phyloP scores from a whole-genome alignment of 2,329 filamentous ascomycete species.

The Alternaria metachromatica region DNA sequence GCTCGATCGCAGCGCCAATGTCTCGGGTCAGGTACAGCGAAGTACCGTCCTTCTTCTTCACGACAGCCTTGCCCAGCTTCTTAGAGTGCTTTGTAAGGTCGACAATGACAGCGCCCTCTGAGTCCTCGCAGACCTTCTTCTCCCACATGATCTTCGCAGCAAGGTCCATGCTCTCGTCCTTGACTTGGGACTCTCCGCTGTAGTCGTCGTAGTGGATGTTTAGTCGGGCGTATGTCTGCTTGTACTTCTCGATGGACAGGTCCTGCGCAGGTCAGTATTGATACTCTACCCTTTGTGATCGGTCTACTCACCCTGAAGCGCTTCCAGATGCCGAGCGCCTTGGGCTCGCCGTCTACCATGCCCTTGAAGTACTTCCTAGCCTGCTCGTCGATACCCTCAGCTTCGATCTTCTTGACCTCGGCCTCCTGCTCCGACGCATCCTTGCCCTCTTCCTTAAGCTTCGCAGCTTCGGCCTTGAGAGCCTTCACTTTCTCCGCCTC shows the following conservation, averaged over 20 bases:
- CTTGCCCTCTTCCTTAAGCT: slow-evolving; percentile 51
- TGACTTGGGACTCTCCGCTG: slow-evolving; percentile 72
- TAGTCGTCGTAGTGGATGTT: slow-evolving; percentile 72
- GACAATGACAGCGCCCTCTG: slow-evolving; percentile 71
- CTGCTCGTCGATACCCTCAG: slow-evolving; percentile 67
- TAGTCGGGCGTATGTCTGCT: slow-evolving; percentile 67
- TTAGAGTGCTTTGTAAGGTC: slow-evolving; percentile 74
- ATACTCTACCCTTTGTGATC: not conserved
- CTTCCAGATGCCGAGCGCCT: slow-evolving; percentile 67
- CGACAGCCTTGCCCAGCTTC: slow-evolving; percentile 70
- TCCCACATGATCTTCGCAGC: slow-evolving; percentile 66
- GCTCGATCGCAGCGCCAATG: slow-evolving; percentile 69
- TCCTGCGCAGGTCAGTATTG: slow-evolving; percentile 46
- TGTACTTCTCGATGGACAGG: slow-evolving; percentile 69
- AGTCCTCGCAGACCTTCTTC: slow-evolving; percentile 67
- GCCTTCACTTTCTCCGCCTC: slow-evolving; percentile 71
- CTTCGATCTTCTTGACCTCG: slow-evolving; percentile 49
- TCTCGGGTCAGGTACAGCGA: slow-evolving; percentile 74
- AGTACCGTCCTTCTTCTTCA: slow-evolving; percentile 72
- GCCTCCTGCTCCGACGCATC: slow-evolving; percentile 51
- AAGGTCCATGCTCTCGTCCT: slow-evolving; percentile 65
- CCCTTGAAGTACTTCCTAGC: slow-evolving; percentile 74
- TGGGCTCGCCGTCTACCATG: slow-evolving; percentile 68
- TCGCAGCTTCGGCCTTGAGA: slow-evolving; percentile 54
- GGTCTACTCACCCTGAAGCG: slow-evolving; percentile 58